Evolutionary conservation across 1,139 yeast genomes (phyloP).

Genomic region (Hansenula sp.): DNA sequence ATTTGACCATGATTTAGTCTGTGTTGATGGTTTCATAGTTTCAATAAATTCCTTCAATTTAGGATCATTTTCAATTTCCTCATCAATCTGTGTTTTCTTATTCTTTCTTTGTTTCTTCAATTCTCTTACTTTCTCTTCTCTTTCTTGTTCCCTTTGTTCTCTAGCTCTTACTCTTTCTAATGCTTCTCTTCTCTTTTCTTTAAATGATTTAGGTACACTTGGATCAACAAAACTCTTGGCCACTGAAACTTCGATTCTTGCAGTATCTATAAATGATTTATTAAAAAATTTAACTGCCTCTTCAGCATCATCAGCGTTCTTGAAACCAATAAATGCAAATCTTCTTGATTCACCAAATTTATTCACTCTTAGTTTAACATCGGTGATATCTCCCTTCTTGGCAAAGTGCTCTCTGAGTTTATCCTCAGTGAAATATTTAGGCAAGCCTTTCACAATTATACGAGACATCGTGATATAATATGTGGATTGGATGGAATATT

Average conservation of each 20-base stretch:
- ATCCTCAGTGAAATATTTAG: conserved; percentile 74
- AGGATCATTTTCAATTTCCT: conserved; percentile 59
- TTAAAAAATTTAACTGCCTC: conserved; percentile 75
- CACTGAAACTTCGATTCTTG: conserved; percentile 69
- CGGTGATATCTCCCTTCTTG: conserved; percentile 63
- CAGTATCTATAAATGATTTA: conserved; percentile 76
- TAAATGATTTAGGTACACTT: conserved; percentile 68
- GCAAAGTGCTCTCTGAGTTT: conserved; percentile 67
- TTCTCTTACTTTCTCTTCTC: conserved; percentile 36
- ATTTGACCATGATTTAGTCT: conserved; percentile 48
- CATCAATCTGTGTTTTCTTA: conserved; percentile 37
- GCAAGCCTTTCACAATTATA: conserved; percentile 91
- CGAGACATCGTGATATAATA: conserved; percentile 59
- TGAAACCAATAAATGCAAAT: conserved; percentile 91
- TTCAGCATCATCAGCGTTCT: conserved; percentile 65
- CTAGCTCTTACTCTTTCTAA: conserved; percentile 47
- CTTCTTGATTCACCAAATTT: conserved; percentile 84
- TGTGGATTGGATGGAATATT: background rate
- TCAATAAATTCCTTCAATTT: conserved; percentile 76
- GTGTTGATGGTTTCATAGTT: conserved; percentile 71
- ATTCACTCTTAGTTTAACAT: conserved; percentile 78
- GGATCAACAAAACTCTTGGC: conserved; percentile 89
- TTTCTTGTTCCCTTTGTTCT: conserved; percentile 44
- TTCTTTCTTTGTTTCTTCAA: conserved; percentile 20
- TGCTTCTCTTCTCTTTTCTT: conserved; percentile 55